These are phyloP conservation scores for Pseudofabraea citricarpa DNA, from an alignment of 2,329 filamentous ascomycete genomes.

Conservation along the genomic window DNA sequence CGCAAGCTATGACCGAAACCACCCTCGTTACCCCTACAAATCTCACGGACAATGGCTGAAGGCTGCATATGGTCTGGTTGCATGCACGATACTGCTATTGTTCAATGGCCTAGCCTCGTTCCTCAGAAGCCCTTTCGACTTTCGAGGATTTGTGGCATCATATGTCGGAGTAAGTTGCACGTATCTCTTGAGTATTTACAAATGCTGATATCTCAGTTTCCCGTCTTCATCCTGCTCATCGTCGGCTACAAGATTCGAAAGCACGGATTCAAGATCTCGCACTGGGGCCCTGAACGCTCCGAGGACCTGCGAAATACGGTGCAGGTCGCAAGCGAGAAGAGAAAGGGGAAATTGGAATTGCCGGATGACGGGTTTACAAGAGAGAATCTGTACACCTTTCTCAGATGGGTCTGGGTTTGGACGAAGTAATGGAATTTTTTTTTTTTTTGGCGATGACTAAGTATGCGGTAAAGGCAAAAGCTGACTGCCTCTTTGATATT, in stretches of 20 bases:
- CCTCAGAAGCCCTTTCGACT: constrained; percentile 30
- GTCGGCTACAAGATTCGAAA: constrained; percentile 34
- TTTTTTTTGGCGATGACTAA: too few relatives aligned
- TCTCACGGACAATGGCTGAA: constrained; percentile 35
- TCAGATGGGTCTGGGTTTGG: constrained; percentile 34
- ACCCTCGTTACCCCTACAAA: constrained; percentile 33
- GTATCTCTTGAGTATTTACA: not conserved
- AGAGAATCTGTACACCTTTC: constrained; percentile 26
- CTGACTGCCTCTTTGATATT: too few relatives aligned
- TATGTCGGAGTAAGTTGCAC: constrained; percentile 33
- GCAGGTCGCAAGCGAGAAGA: constrained; percentile 27
- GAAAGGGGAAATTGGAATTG: constrained; percentile 33
- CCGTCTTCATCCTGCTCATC: constrained; percentile 32
- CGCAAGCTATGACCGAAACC: constrained; percentile 30
- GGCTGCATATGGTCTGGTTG: constrained; percentile 29
- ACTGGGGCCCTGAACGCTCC: constrained; percentile 32
- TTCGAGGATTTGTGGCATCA: constrained; percentile 31
- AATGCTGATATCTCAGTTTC: constrained; percentile 20
- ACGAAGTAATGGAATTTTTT: constrained; percentile 30
- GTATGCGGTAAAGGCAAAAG: too few relatives aligned
- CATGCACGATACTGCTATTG: constrained; percentile 28
- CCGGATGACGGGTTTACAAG: constrained; percentile 29
- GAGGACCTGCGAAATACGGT: constrained; percentile 33
- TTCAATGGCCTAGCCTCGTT: constrained; percentile 33
- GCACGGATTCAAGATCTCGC: constrained; percentile 28